Evolutionary conservation across 148 eudicot species (phyloP), one percentile per base, ranked within the genome.

Genomic region (Persicaria maculosa): DNA sequence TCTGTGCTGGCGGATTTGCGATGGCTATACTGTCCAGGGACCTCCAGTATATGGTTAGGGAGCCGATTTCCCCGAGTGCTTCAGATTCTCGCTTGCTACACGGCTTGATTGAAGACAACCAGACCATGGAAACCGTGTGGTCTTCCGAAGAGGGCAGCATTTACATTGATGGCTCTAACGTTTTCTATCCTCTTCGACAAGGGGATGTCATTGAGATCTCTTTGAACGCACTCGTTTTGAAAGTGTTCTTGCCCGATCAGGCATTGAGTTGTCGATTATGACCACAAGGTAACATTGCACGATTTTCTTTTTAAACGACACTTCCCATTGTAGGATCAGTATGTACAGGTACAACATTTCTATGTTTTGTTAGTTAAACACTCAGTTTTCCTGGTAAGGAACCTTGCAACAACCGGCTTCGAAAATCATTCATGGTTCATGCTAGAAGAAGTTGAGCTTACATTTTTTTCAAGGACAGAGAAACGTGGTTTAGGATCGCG

Each of bases 31-130:
- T 84, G 71, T 90, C 97, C 14, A 84, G 83, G 80, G 97, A 94
- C 72, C 93, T 94, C 58, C 98, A 94, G 65, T 94, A 91, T 48
- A 86, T 91, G 82, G 96, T 94, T 44, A 84, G 98, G 71, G 98
- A 94, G 80, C 96, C 97, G 72, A 85, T 88, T 68, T 64, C 78
- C 50, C 83, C 86, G 0, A 75, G 75, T 50, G 78, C 72, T 55
- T 68, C 82, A 72, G 75, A 77, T 31, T 52, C 85, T 17, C 72
- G 81, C 61, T 71, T 83, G 25, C 84, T 91, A 85, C 97, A 86
- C 71, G 96, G 98, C 44, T 50, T 80, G 40, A 72, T 94, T 19
- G 86, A 78, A 70, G 76, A 53, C 44, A 80, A 85, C 9, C 81
- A 91, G 75, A 74, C 85, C 55, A 84, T 91, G 87, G 87, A 86